phyloP scores from a whole-genome alignment of 495 filamentous ascomycete species.

The Penicillium canescens region DNA sequence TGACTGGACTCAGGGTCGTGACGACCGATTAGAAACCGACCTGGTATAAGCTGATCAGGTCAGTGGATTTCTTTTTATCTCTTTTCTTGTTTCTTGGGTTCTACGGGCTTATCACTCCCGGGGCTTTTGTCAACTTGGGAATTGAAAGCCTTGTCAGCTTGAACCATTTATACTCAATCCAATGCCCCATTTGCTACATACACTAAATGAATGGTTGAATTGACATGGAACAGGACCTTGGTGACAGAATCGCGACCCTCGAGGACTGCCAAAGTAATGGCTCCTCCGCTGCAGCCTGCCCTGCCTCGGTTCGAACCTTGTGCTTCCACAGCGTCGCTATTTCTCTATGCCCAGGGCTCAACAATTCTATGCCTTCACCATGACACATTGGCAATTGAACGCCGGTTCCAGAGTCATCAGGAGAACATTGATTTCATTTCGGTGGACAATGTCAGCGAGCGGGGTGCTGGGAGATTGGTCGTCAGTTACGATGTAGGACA shows the following conservation, averaged over 20 bases:
- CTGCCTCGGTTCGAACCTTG: slow-evolving; percentile 74
- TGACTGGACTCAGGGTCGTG: slow-evolving; percentile 23
- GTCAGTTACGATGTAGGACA: slow-evolving; percentile 91
- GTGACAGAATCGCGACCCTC: slow-evolving; percentile 27
- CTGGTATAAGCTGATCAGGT: slow-evolving; percentile 19
- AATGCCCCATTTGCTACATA: neutral
- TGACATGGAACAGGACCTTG: slow-evolving; percentile 35
- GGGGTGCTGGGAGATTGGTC: slow-evolving; percentile 79
- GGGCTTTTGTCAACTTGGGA: neutral
- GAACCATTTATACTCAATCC: neutral
- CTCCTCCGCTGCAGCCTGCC: slow-evolving; percentile 49
- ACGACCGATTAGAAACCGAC: slow-evolving; percentile 17
- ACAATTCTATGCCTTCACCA: slow-evolving; percentile 81
- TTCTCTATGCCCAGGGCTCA: slow-evolving; percentile 81
- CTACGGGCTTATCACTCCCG: neutral
- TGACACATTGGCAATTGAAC: slow-evolving; percentile 87
- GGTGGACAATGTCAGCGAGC: slow-evolving; percentile 90
- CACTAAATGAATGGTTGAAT: slow-evolving; percentile 24
- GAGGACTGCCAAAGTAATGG: slow-evolving; percentile 31
- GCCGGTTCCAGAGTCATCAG: slow-evolving; percentile 80
- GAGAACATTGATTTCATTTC: slow-evolving; percentile 81
- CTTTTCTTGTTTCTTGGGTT: neutral
- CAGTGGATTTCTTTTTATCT: slow-evolving; percentile 11
- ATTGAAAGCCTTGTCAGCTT: neutral
- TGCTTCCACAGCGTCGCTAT: slow-evolving; percentile 82